phyloP scores from a whole-genome alignment of 257 asterid species.

The Ajuga chamaepitys region DNA sequence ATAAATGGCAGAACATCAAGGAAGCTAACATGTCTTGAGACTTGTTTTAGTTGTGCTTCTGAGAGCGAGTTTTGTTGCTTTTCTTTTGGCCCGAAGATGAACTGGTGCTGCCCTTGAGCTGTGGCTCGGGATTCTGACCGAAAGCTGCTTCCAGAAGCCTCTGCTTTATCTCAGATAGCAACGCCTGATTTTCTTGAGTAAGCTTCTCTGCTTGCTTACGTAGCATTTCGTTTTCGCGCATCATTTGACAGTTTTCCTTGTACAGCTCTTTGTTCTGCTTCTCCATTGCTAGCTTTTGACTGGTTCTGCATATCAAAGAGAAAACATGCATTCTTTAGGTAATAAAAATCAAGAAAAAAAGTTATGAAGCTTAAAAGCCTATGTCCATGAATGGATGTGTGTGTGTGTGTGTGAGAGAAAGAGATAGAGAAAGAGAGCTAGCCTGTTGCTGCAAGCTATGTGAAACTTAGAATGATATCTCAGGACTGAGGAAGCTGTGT shows the following conservation, averaged over 20 bases:
- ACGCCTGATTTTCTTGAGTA: conserved; percentile 39
- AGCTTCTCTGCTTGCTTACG: conserved; percentile 43
- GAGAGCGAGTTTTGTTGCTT: conserved; percentile 6
- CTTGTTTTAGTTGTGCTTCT: conserved; percentile 21
- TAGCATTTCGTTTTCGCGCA: conserved; percentile 41
- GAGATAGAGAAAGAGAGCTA: conserved; percentile 4
- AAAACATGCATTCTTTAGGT: neutral
- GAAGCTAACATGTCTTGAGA: neutral
- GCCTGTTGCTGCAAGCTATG: neutral
- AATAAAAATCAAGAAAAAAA: neutral
- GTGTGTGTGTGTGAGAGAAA: neutral
- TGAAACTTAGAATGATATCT: neutral
- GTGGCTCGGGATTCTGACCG: conserved; percentile 9
- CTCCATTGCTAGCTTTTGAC: conserved; percentile 29
- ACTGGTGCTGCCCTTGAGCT: conserved; percentile 11
- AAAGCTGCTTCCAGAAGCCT: conserved; percentile 21
- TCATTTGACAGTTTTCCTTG: conserved; percentile 43
- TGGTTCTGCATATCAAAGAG: conserved; percentile 16
- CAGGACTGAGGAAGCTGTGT: neutral
- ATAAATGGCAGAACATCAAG: conserved; percentile 3
- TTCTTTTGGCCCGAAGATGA: conserved; percentile 20
- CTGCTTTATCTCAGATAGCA: conserved; percentile 38
- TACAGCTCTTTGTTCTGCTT: conserved; percentile 39
- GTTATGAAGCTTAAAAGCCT: neutral
- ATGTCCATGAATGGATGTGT: neutral